These are phyloP conservation scores for Geotrichum armillariae DNA, from an alignment of 1,139 yeast species.

Conservation along the genomic window DNA sequence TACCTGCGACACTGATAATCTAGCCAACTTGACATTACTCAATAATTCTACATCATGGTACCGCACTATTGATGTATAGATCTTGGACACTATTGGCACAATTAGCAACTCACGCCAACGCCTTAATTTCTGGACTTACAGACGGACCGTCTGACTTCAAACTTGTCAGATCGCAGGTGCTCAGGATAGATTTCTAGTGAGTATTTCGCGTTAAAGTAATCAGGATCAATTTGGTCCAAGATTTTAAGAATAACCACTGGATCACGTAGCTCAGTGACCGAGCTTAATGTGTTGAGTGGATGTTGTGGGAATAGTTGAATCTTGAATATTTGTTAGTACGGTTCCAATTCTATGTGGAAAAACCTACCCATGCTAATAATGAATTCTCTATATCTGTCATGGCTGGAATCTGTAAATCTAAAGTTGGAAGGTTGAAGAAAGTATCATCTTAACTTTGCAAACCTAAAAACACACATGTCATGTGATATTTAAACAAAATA, in stretches of 20 bases:
- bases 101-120: background rate
- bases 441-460: too few species aligned
- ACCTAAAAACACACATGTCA: too few species aligned
- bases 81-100: background rate
- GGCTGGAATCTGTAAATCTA: background rate
- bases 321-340: background rate
- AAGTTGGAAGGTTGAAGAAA: background rate
- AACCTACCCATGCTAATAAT: constrained; percentile 5
- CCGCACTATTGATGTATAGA: background rate
- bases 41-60: constrained; percentile 2
- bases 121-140: constrained; percentile 3
- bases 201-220: constrained; percentile 4
- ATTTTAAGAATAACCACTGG: constrained; percentile 5
- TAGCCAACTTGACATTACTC: constrained; percentile 1
- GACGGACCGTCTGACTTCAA: constrained; percentile 3
- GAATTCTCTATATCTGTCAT: background rate
- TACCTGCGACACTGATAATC: background rate
- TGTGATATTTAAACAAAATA: too few species aligned
- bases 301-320: constrained; percentile 5
- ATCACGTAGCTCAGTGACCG: background rate
- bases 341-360: background rate
- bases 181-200: background rate
- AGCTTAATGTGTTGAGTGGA: background rate
- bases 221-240: constrained; percentile 16
- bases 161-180: background rate